Conservation (phyloP, 2,329 filamentous ascomycete genomes). For the Immersiporthe knoxdaviesiana region DNA sequence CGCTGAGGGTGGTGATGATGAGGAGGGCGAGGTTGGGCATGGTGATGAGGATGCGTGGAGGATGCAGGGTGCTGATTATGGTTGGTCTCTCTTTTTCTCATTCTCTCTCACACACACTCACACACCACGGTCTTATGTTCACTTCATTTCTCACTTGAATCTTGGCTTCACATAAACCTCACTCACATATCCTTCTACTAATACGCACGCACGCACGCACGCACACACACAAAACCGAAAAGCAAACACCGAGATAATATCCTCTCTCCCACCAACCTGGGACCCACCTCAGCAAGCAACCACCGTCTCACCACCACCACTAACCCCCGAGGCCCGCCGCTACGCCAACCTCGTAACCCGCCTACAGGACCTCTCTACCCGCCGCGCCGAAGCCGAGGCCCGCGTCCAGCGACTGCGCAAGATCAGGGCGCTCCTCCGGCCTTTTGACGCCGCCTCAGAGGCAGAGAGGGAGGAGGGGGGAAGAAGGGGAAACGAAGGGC, state of each 20-base stretch:
- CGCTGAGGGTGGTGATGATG: conserved; percentile 41
- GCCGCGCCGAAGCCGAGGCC: conserved; percentile 41
- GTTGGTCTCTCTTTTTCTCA: conserved; percentile 41
- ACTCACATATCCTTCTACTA: neutral
- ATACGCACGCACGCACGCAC: neutral
- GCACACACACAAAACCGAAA: neutral
- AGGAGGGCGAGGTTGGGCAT: conserved; percentile 44
- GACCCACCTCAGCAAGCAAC: conserved; percentile 43
- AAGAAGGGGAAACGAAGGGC: conserved; percentile 22
- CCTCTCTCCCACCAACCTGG: conserved; percentile 53
- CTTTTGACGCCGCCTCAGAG: conserved; percentile 42
- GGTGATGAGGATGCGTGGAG: conserved; percentile 42
- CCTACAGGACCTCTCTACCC: conserved; percentile 54
- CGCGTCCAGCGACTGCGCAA: conserved; percentile 50
- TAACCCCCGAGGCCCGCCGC: conserved; percentile 47
- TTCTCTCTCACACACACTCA: too few relatives aligned
- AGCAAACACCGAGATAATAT: conserved; percentile 50
- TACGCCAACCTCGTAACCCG: conserved; percentile 55
- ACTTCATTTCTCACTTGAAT: neutral
- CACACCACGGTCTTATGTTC: neutral
- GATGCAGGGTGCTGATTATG: conserved; percentile 48
- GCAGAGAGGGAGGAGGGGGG: conserved; percentile 27
- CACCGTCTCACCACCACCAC: conserved; percentile 39
- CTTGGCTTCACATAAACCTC: too few relatives aligned
- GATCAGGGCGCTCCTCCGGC: conserved; percentile 55